Base-by-base conservation (phyloP, 2,329 filamentous ascomycete genomes). In the Ilyonectria robusta region DNA sequence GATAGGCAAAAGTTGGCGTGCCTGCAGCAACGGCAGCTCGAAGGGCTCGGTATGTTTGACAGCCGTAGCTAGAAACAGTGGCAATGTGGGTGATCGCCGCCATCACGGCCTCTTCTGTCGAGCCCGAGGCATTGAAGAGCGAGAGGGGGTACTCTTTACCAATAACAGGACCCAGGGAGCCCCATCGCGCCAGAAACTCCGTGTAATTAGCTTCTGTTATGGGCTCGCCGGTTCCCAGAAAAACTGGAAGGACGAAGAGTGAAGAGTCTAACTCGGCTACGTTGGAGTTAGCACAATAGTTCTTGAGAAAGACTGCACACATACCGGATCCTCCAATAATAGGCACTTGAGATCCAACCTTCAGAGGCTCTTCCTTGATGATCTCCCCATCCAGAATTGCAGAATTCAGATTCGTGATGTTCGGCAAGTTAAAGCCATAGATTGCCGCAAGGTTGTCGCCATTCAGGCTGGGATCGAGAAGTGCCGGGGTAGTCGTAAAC, bases 161-260 rank as follows among this genome's bases (percentile, higher is more conserved):
- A 37, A 68, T 70, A 4, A 23, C 19, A 7, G 60, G 8, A 21
- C 58, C 47, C 4, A 63, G 26, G 6, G 33, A n/a, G 6, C 70
- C 70, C 60, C 62, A 72, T 56, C 35, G 21, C 8, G 58, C 54
- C 11, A 72, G 47, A 23, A 72, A 69, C 1, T 55, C 6, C 17
- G 63, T 64, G 50, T 72, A 71, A 42, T 69, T 72, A 6, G 19
- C 35, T 56, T 69, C 64, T 1, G 60, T 69, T n/a, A 72, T 33
- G 7, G 55, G 6, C 3, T 19, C 4, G 5, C 11, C 10, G 4
- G 33, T 15, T 47, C 17, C 23, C 2, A 68, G 17, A 5, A 61
- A 58, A 5, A 29, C 48, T 15, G 70, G 68, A 13, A 72, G 19
- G 7, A 67, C 63, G 17, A 69, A 60, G 1, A 72, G 59, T 8